A percentile compares a stretch with the other conserved stretches of the same genome.
Conservation (phyloP, 441 rosid genomes). For the Erodium moschatum region DNA sequence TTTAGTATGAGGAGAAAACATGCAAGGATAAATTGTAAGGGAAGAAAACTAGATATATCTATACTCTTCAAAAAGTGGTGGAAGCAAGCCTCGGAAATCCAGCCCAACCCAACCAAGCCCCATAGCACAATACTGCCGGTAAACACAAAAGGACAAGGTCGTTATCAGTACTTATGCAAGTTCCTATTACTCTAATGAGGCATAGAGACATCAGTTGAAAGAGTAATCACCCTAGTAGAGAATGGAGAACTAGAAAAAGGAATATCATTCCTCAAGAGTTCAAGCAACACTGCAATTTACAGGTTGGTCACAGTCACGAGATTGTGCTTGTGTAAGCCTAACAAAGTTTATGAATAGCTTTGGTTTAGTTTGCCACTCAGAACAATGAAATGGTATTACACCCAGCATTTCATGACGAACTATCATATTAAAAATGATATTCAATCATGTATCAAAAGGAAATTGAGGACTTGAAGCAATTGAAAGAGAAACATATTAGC, state of each 20-base stretch:
- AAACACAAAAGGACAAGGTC: conserved; percentile 21
- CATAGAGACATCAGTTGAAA: background rate
- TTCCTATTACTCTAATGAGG: background rate
- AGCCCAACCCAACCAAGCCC: conserved; percentile 92
- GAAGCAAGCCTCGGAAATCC: conserved; percentile 90
- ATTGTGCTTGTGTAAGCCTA: background rate
- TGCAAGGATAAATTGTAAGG: background rate
- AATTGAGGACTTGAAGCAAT: conserved; percentile 13
- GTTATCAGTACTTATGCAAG: conserved; percentile 16
- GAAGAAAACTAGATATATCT: conserved; percentile 7
- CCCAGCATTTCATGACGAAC: background rate
- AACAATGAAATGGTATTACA: background rate
- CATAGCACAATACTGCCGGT: conserved; percentile 77
- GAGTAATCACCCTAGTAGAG: background rate
- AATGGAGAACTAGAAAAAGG: background rate
- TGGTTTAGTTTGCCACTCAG: background rate
- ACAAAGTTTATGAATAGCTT: background rate
- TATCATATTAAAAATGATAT: background rate
- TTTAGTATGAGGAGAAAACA: conserved; percentile 13
- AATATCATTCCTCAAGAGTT: background rate
- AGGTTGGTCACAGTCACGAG: background rate
- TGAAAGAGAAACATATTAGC: background rate
- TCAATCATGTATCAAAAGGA: background rate
- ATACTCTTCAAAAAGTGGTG: conserved; percentile 85
- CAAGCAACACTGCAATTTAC: background rate